Conservation (phyloP, 2,329 filamentous ascomycete genomes). For the Cordyceps javanica region DNA sequence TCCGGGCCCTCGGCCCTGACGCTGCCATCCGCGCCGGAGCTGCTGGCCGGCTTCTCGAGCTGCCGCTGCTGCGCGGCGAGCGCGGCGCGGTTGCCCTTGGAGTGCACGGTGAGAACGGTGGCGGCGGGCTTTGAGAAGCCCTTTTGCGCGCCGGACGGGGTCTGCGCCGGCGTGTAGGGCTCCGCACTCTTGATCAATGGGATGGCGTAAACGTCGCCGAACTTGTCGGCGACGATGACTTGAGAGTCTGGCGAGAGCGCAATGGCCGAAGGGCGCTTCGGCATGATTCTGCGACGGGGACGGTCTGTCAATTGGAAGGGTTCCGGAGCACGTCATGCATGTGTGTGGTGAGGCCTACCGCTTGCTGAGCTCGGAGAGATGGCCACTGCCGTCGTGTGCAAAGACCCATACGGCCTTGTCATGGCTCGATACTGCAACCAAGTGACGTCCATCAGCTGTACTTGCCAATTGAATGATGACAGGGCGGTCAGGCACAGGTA, state of each 20-base stretch:
- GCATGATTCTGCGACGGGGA: slow-evolving; percentile 60
- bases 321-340: not conserved
- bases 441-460: slow-evolving; percentile 58
- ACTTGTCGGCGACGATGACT: slow-evolving; percentile 87
- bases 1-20: slow-evolving; percentile 32
- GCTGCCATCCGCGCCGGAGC: slow-evolving; percentile 16
- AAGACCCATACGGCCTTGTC: slow-evolving; percentile 90
- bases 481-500: slow-evolving; percentile 42
- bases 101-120: slow-evolving; percentile 57
- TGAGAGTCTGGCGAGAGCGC: slow-evolving; percentile 62
- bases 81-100: slow-evolving; percentile 54
- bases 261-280: slow-evolving; percentile 79
- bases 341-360: slow-evolving; percentile 44
- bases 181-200: slow-evolving; percentile 52
- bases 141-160: slow-evolving; percentile 14
- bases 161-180: slow-evolving; percentile 17
- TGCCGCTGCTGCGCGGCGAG: slow-evolving; percentile 52
- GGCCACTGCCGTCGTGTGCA: slow-evolving; percentile 54
- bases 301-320: not conserved
- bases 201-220: slow-evolving; percentile 89
- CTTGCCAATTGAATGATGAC: slow-evolving; percentile 64
- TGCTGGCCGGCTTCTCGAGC: slow-evolving; percentile 25
- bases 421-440: slow-evolving; percentile 77
- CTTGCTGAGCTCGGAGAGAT: slow-evolving; percentile 61
- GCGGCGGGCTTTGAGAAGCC: slow-evolving; percentile 41